phyloP scores from a whole-genome alignment of 495 filamentous ascomycete genomes.

The Penicillium riverlandense region DNA sequence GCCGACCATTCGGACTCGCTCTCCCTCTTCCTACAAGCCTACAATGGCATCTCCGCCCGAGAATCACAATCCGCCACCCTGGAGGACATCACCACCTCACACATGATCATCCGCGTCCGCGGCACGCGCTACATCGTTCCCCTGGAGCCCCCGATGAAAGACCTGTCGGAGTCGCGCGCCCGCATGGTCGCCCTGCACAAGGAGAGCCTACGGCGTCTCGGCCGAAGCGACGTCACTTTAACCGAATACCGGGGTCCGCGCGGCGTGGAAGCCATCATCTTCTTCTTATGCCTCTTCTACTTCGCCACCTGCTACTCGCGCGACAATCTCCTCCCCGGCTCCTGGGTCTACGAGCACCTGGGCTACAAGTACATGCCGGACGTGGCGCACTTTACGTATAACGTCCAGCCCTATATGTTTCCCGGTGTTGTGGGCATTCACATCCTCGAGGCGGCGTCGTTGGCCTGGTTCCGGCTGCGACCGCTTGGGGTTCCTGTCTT shows the following conservation, averaged over 20 bases:
- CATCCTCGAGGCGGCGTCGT: constrained; percentile 39
- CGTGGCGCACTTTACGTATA: constrained; percentile 45
- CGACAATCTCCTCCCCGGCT: constrained; percentile 49
- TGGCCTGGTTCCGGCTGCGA: constrained; percentile 43
- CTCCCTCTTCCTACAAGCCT: constrained; percentile 58
- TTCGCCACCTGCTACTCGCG: constrained; percentile 38
- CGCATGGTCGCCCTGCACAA: constrained; percentile 64
- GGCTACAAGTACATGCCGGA: constrained; percentile 35
- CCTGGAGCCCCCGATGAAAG: constrained; percentile 54
- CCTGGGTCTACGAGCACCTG: constrained; percentile 41
- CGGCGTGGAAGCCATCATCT: constrained; percentile 28
- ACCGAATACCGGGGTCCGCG: constrained; percentile 46
- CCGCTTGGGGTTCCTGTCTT: constrained; percentile 49
- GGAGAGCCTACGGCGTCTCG: constrained; percentile 45
- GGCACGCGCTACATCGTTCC: constrained; percentile 49
- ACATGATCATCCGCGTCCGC: constrained; percentile 44
- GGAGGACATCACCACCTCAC: constrained; percentile 49
- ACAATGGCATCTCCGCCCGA: constrained; percentile 38
- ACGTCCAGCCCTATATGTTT: constrained; percentile 40
- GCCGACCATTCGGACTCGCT: constrained; percentile 63
- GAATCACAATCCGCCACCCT: constrained; percentile 46
- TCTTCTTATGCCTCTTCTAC: constrained; percentile 36
- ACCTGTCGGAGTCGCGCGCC: constrained; percentile 52
- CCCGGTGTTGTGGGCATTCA: constrained; percentile 45
- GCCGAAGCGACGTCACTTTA: constrained; percentile 48